phyloP scores from a whole-genome alignment of 2,329 filamentous ascomycete genomes.

The Fusarium buharicum region DNA sequence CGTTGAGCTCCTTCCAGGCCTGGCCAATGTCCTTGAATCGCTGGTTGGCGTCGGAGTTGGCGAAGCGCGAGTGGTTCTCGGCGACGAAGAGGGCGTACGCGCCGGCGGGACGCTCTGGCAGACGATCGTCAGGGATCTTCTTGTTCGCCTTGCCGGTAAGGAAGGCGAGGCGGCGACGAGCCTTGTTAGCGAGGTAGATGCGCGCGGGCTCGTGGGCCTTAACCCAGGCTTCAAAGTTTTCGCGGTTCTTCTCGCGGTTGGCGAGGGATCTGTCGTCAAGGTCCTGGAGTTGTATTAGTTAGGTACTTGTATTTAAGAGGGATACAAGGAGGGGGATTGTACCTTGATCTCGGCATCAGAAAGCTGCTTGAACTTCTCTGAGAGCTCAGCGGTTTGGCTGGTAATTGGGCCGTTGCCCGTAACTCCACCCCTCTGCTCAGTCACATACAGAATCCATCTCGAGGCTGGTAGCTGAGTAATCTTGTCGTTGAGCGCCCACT shows the following conservation, averaged over 20 bases:
- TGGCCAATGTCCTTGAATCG: constrained; percentile 39
- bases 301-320: neutral
- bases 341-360: constrained; percentile 58
- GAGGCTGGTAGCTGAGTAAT: constrained; percentile 49
- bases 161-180: constrained; percentile 50
- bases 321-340: constrained; percentile 37
- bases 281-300: constrained; percentile 33
- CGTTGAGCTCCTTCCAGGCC: constrained; percentile 58
- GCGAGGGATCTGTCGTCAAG: constrained; percentile 49
- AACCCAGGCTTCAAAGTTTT: constrained; percentile 60
- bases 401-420: constrained; percentile 21
- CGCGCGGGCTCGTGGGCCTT: constrained; percentile 53
- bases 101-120: constrained; percentile 53
- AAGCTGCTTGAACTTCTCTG: constrained; percentile 54
- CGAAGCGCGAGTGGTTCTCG: constrained; percentile 51
- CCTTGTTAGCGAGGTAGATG: constrained; percentile 59
- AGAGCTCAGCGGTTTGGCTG: constrained; percentile 43
- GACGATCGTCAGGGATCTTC: constrained; percentile 59
- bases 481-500: constrained; percentile 55
- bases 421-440: constrained; percentile 44
- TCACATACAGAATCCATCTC: constrained; percentile 54
- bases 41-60: constrained; percentile 30
- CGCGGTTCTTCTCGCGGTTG: constrained; percentile 57
- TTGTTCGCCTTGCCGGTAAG: constrained; percentile 53
- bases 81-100: constrained; percentile 54